Percentiles rank a stretch among this genome's conserved stretches.
These are phyloP conservation scores for Aspergillus incahuasiensis DNA, from an alignment of 495 filamentous ascomycete genomes.

Conservation along the genomic window DNA sequence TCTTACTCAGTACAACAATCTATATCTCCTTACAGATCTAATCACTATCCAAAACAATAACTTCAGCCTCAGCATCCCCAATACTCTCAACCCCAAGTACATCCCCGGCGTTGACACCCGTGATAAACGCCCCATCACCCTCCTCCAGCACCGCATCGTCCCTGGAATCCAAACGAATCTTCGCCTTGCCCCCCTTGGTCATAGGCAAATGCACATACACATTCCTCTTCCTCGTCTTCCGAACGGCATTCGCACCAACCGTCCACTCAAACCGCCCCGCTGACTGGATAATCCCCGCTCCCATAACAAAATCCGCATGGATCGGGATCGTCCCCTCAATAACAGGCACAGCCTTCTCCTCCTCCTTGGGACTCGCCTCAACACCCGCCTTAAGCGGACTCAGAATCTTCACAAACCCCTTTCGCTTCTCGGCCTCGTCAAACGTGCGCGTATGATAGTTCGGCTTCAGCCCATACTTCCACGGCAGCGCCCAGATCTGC, in stretches of 20 bases:
- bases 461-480: conserved; percentile 61
- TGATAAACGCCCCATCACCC: conserved; percentile 72
- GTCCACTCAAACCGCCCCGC: conserved; percentile 54
- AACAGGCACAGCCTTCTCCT: conserved; percentile 52
- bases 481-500: conserved; percentile 77
- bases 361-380: conserved; percentile 52
- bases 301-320: conserved; percentile 76
- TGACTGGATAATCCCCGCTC: conserved; percentile 58
- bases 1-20: background rate
- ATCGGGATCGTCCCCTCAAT: conserved; percentile 65
- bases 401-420: conserved; percentile 63
- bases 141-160: conserved; percentile 61
- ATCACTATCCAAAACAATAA: conserved; percentile 57
- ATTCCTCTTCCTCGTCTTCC: conserved; percentile 52
- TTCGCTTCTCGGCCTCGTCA: conserved; percentile 60
- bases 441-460: conserved; percentile 67
- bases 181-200: conserved; percentile 65
- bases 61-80: conserved; percentile 63
- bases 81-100: conserved; percentile 56
- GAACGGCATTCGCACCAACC: conserved; percentile 48
- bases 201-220: conserved; percentile 74
- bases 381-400: conserved; percentile 62
- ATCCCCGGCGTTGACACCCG: conserved; percentile 52
- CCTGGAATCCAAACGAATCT: conserved; percentile 55
- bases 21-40: conserved; percentile 4